A percentile compares a stretch with the other conserved stretches of the same genome.
phyloP scores from a whole-genome alignment of 169 alveolate genomes.

The Eimeria necatrix region DNA sequence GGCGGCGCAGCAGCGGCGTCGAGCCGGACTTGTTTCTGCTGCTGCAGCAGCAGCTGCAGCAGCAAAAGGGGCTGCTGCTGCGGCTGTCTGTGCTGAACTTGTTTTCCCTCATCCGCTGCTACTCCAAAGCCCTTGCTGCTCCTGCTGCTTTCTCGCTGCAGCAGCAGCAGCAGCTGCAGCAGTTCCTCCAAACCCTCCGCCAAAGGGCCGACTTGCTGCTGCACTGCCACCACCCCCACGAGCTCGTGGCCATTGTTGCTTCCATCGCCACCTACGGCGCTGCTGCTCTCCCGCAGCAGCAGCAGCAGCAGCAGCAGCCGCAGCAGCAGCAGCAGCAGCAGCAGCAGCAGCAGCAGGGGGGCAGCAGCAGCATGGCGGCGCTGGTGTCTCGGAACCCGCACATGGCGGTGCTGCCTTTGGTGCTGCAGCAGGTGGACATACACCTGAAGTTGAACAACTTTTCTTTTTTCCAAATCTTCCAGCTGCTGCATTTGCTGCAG shows the following conservation, averaged over 20 bases:
- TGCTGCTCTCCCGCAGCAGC: conserved; percentile 15
- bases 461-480: conserved; percentile 32
- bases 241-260: neutral
- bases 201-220: neutral
- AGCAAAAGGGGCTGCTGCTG: neutral
- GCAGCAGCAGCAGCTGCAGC: neutral
- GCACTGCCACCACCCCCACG: neutral
- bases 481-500: conserved; percentile 31
- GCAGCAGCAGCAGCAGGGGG: neutral
- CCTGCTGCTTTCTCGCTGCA: neutral
- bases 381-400: conserved; percentile 25
- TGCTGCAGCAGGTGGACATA: neutral
- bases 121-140: neutral
- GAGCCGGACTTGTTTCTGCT: neutral
- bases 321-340: conserved; percentile 2
- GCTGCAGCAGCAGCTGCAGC: neutral
- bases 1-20: neutral
- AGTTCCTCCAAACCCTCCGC: neutral
- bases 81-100: neutral
- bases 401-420: neutral
- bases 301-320: conserved; percentile 52
- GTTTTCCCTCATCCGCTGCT: neutral
- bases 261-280: conserved; percentile 31
- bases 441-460: neutral
- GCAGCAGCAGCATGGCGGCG: neutral